Percentiles rank a stretch among this genome's conserved stretches.
phyloP scores from a whole-genome alignment of 2,329 filamentous ascomycete species.

The Clarireedia homoeocarpa region DNA sequence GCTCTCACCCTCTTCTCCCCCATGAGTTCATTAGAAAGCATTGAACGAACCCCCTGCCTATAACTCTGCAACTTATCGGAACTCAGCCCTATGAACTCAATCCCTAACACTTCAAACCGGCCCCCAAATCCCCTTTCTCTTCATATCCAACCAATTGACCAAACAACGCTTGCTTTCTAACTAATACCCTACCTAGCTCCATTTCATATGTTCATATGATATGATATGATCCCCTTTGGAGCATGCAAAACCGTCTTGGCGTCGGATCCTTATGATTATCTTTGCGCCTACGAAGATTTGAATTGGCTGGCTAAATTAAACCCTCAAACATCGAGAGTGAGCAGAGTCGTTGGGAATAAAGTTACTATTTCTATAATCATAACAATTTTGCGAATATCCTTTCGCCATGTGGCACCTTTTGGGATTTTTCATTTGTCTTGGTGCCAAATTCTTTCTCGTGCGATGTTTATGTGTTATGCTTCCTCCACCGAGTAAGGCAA shows the following conservation, averaged over 20 bases:
- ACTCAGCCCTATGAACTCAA: conserved; percentile 8
- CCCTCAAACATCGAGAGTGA: neutral
- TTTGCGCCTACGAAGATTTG: neutral
- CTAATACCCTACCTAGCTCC: neutral
- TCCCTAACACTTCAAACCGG: neutral
- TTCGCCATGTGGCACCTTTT: neutral
- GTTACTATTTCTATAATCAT: neutral
- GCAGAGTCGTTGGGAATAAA: neutral
- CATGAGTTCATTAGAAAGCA: neutral
- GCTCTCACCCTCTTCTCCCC: neutral
- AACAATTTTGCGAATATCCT: neutral
- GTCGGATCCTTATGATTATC: neutral
- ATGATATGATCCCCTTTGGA: too few species aligned
- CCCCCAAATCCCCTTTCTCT: neutral
- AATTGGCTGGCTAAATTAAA: neutral
- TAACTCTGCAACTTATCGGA: conserved; percentile 1
- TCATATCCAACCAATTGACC: neutral
- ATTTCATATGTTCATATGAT: too few species aligned
- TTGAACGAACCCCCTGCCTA: neutral
- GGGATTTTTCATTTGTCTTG: neutral
- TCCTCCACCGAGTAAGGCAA: too few species aligned
- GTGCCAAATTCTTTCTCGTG: neutral
- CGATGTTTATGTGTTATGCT: too few species aligned
- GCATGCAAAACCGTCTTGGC: neutral
- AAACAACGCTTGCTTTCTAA: neutral